Evolutionary conservation across 2,329 filamentous ascomycete species (phyloP).

Genomic region (Colletotrichum cuscutae): DNA sequence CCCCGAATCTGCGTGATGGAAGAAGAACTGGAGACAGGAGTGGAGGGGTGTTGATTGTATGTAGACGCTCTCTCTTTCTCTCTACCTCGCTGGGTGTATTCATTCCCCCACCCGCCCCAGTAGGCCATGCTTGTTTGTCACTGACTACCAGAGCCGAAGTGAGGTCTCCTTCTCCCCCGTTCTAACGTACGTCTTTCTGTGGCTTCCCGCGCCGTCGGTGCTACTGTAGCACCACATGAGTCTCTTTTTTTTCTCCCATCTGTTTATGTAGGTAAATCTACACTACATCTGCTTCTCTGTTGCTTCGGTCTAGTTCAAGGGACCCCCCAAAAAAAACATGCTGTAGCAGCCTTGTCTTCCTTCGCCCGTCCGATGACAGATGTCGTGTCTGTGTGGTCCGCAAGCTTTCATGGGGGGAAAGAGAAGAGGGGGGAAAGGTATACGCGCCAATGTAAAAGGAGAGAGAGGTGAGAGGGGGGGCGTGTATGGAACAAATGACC

Average conservation of each 20-base stretch:
- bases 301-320: neutral
- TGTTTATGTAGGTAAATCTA: neutral
- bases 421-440: neutral
- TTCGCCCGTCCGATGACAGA: constrained; percentile 11
- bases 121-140: constrained; percentile 5
- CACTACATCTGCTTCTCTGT: neutral
- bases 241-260: neutral
- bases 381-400: constrained; percentile 8
- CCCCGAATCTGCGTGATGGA: neutral
- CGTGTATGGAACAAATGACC: constrained; percentile 17
- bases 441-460: neutral
- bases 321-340: neutral
- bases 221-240: neutral
- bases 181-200: neutral
- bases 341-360: neutral
- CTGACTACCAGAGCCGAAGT: neutral
- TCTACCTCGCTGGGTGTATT: neutral
- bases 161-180: neutral
- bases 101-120: neutral
- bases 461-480: neutral
- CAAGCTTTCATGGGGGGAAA: neutral
- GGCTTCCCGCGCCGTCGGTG: neutral
- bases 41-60: too few relatives aligned
- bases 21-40: neutral
- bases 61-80: too few relatives aligned